These are phyloP conservation scores for Cucurbitaria berberidis DNA, from an alignment of 2,329 filamentous ascomycete genomes.

Conservation along the genomic window DNA sequence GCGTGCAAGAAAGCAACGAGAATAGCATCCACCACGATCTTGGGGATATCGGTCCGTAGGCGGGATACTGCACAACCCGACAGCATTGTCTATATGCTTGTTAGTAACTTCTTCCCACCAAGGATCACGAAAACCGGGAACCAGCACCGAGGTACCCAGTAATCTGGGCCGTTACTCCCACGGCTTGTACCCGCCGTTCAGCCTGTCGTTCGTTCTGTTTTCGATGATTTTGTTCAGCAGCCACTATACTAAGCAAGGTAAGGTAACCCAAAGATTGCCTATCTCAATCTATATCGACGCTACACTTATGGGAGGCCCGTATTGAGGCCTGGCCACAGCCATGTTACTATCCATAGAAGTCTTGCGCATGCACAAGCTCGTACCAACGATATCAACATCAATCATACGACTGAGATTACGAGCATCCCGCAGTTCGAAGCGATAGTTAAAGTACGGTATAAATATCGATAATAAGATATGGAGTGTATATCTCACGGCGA, in stretches of 20 bases:
- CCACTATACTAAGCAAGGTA: slow-evolving; percentile 2
- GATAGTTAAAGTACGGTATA: slow-evolving; percentile 7
- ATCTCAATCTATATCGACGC: slow-evolving; percentile 15
- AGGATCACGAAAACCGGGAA: background rate
- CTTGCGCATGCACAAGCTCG: slow-evolving; percentile 1
- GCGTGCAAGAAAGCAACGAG: slow-evolving; percentile 17
- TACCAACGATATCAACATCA: background rate
- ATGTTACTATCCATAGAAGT: slow-evolving; percentile 6
- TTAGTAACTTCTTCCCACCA: background rate
- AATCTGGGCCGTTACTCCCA: background rate
- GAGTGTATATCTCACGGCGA: background rate
- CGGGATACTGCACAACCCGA: background rate
- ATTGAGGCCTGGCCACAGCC: slow-evolving; percentile 11
- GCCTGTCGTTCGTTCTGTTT: background rate
- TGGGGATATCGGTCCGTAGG: slow-evolving; percentile 9
- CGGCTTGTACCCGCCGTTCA: background rate
- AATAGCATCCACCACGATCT: slow-evolving; percentile 26
- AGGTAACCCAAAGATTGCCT: slow-evolving; percentile 3
- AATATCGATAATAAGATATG: slow-evolving; percentile 1
- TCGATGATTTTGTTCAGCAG: background rate
- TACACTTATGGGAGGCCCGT: slow-evolving; percentile 14
- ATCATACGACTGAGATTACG: background rate
- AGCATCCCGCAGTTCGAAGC: background rate
- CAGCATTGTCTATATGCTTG: background rate
- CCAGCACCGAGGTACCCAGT: background rate